Conservation (phyloP, 805 yeast genomes). For the Metschnikowia shivogae region DNA sequence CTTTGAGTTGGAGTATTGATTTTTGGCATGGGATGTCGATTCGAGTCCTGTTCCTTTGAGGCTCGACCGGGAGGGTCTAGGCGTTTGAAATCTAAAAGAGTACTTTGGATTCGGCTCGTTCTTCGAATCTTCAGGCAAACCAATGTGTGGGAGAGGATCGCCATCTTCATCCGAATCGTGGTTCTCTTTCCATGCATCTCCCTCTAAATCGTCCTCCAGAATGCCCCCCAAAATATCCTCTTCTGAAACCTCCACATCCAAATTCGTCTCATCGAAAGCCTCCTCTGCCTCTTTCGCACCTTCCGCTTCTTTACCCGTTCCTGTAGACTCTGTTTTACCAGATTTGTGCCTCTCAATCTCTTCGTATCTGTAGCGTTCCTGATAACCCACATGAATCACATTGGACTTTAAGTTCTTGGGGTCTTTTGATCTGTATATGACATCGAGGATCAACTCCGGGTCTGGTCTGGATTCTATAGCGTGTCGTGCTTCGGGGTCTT, state of each 20-base stretch:
- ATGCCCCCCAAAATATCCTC: no score
- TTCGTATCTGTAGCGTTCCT: slow-evolving; percentile 3
- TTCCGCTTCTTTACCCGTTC: no score
- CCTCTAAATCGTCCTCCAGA: no score
- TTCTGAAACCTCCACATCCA: no score
- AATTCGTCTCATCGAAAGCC: no score
- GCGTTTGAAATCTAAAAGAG: not conserved
- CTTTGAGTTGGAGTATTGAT: not conserved
- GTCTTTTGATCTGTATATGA: not conserved
- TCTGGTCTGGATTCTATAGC: not conserved
- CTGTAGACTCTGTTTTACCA: not conserved
- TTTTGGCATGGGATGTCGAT: not conserved
- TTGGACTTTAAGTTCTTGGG: slow-evolving; percentile 1
- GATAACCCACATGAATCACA: slow-evolving; percentile 1
- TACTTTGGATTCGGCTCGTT: not conserved
- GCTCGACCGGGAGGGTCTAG: not conserved
- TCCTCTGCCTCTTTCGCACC: no score
- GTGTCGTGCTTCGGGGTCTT: not conserved
- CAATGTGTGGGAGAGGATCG: no score
- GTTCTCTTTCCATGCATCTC: no score
- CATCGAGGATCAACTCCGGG: not conserved
- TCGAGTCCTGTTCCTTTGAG: not conserved
- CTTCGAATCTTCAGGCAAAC: not conserved
- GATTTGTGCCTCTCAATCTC: not conserved
- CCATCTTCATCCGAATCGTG: not conserved